Evolutionary conservation across 805 yeast species (phyloP).

Genomic region (Metschnikowia proteae): DNA sequence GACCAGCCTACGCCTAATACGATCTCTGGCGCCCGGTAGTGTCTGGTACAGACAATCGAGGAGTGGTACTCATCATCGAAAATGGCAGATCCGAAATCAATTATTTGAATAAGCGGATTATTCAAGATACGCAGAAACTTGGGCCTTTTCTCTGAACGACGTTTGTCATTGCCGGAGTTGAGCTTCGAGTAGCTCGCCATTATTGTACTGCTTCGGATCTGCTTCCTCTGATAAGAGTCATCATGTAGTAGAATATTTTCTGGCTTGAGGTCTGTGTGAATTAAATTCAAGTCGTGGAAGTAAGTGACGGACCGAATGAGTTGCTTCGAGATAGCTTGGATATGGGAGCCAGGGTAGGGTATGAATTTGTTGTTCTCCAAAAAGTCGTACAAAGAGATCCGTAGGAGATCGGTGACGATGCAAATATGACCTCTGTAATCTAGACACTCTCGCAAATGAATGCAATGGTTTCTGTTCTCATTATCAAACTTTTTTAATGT

Average conservation of each 20-base stretch:
- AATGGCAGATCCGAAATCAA: conserved; percentile 96
- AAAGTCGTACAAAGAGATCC: conserved; percentile 85
- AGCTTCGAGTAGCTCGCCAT: conserved; percentile 31
- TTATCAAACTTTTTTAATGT: conserved; percentile 73
- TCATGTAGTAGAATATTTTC: conserved; percentile 79
- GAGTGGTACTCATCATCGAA: conserved; percentile 93
- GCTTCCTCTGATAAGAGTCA: conserved; percentile 42
- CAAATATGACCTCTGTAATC: conserved; percentile 93
- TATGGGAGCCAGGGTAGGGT: conserved; percentile 93
- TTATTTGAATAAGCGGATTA: conserved; percentile 80
- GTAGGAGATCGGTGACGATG: conserved; percentile 83
- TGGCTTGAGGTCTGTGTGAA: conserved; percentile 96
- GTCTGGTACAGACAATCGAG: conserved; percentile 88
- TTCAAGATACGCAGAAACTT: conserved; percentile 48
- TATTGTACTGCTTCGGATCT: conserved; percentile 30
- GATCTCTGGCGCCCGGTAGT: conserved; percentile 96
- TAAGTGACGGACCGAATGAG: conserved; percentile 80
- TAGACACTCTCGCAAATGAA: conserved; percentile 82
- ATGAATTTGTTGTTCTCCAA: conserved; percentile 76
- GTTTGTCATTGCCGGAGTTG: conserved; percentile 10
- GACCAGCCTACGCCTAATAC: conserved; percentile 96
- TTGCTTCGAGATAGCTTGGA: conserved; percentile 85
- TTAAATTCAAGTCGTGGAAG: conserved; percentile 81
- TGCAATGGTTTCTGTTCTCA: conserved; percentile 65
- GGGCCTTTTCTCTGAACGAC: conserved; percentile 25